Base-by-base conservation (phyloP, 75 land plant species). In the Cryptomeria japonica region DNA sequence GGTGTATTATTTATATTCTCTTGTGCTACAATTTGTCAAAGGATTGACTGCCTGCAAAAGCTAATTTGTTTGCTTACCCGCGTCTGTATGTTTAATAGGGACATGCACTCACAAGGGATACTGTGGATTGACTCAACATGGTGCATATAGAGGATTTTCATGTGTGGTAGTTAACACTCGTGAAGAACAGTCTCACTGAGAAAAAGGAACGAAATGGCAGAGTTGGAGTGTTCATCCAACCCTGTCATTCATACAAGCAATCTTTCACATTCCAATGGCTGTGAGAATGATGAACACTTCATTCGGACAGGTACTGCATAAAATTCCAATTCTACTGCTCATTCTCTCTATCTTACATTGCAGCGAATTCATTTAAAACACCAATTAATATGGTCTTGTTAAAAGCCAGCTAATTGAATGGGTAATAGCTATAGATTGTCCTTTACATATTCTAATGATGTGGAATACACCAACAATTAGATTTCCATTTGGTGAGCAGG, bases 401-500 rank as follows among this genome's bases (percentile, higher is more conserved):
- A 64, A 28, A 64, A 22, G 8, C 28, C 9, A 64, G 8, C 31
- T 64, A 25, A 64, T 64, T 8, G 28, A 22, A 64, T 64, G n/a
- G 1, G n/a, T 64, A 64, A 51, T 5, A 64, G 77, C 14, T 73
- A 32, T 73, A 68, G 6, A 25, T 28, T 5, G 34, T 73, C 37
- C 16, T 75, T 34, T 16, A 75, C 77, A 75, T 75, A 75, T 34
- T 32, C 37, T 31, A 34, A 75, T 32, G 37, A 75, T 32, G 37
- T 34, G 77, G 14, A 75, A 75, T 2, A 75, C 34, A 75, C 77
- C 38, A 75, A 75, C 77, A 32, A 12, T 11, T 31, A 75, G 13
- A 34, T 32, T 75, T 32, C 16, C 14, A 75, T 41, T 41, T 31
- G 58, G 14, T 84, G 31, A 31, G 36, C 68, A 92, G 93, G 93